These are phyloP conservation scores for Schwanniomyces etchellsii DNA, from an alignment of 1,139 yeast species.

Conservation along the genomic window DNA sequence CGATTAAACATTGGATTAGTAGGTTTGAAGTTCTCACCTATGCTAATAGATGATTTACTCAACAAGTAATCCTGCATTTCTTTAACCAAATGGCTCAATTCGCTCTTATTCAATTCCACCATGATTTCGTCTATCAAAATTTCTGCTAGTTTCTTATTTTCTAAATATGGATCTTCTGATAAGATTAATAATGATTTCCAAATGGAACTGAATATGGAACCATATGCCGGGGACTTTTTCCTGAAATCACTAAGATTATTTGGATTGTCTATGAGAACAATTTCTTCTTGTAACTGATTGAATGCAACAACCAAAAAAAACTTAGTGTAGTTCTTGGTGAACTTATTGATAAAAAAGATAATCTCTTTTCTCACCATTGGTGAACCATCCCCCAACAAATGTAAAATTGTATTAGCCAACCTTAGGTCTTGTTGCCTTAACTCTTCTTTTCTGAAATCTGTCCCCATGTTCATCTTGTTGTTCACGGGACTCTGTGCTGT, in stretches of 20 bases:
- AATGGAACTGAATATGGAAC: conserved; percentile 78
- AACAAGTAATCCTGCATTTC: conserved; percentile 63
- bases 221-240: conserved; percentile 68
- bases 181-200: conserved; percentile 83
- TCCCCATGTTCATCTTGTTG: conserved; percentile 11
- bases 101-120: conserved; percentile 59
- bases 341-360: conserved; percentile 68
- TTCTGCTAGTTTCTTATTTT: conserved; percentile 71
- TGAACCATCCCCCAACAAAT: conserved; percentile 75
- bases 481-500: conserved; percentile 9
- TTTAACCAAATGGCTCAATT: conserved; percentile 55
- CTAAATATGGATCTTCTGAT: conserved; percentile 86
- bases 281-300: conserved; percentile 79
- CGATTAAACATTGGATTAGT: conserved; percentile 27
- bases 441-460: conserved; percentile 35
- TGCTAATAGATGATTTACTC: conserved; percentile 43
- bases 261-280: conserved; percentile 59
- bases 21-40: conserved; percentile 36
- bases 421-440: conserved; percentile 49
- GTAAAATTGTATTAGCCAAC: conserved; percentile 43
- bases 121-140: conserved; percentile 72
- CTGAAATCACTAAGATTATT: conserved; percentile 54
- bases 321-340: conserved; percentile 63
- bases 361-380: conserved; percentile 84
- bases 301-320: conserved; percentile 86